Percentiles rank a stretch among this genome's conserved stretches.
phyloP scores from a whole-genome alignment of 768 basidiomycete species.

The Cystofilobasidium capitatum region DNA sequence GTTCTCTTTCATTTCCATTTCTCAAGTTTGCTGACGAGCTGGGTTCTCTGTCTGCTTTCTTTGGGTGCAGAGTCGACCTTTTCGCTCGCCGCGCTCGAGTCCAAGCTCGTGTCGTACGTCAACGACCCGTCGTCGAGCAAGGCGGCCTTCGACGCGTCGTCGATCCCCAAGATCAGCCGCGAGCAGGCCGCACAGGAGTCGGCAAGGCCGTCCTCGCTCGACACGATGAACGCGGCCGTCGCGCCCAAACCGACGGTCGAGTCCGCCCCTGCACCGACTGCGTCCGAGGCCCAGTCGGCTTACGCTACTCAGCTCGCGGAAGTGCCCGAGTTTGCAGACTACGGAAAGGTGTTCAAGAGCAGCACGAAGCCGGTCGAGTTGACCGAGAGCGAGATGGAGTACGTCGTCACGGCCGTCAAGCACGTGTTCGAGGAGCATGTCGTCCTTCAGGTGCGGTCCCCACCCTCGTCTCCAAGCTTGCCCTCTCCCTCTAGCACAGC shows the following conservation, averaged over 20 bases:
- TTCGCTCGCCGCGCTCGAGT: slow-evolving; percentile 78
- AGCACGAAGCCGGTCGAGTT: slow-evolving; percentile 65
- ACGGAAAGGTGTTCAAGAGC: slow-evolving; percentile 82
- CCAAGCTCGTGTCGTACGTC: slow-evolving; percentile 86
- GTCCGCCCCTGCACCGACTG: slow-evolving; percentile 55
- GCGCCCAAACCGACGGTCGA: slow-evolving; percentile 52
- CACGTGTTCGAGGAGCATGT: slow-evolving; percentile 91
- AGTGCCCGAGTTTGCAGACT: slow-evolving; percentile 72
- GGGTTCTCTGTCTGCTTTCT: background rate
- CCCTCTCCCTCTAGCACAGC: background rate
- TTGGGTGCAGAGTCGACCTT: slow-evolving; percentile 72
- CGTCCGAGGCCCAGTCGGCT: slow-evolving; percentile 76
- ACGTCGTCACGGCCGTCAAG: slow-evolving; percentile 91
- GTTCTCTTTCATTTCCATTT: background rate
- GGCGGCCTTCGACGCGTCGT: slow-evolving; percentile 71
- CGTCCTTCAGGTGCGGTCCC: slow-evolving; percentile 75
- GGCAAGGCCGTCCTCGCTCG: slow-evolving; percentile 73
- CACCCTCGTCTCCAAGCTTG: background rate
- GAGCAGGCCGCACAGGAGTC: slow-evolving; percentile 81
- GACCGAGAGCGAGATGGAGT: slow-evolving; percentile 95
- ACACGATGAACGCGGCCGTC: slow-evolving; percentile 62
- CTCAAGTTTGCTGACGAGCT: background rate
- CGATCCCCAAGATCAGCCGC: slow-evolving; percentile 88
- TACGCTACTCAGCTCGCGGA: slow-evolving; percentile 77
- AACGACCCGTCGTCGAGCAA: slow-evolving; percentile 62